Evolutionary conservation across 805 yeast species (phyloP).

Genomic region (Candida dajiaensis): DNA sequence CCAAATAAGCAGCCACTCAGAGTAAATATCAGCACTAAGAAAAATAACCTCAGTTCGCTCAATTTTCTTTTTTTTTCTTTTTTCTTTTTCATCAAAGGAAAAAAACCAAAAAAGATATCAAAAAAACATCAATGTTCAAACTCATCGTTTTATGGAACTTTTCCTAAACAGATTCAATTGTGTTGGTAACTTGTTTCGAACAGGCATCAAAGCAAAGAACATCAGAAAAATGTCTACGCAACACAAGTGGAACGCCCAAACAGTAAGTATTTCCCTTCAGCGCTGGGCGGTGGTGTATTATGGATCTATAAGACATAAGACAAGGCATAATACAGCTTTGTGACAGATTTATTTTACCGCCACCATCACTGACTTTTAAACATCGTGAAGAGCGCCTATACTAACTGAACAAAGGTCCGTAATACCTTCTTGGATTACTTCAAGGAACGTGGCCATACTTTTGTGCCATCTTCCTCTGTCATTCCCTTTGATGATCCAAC

Average conservation of each 20-base stretch:
- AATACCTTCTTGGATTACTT: constrained; percentile 81
- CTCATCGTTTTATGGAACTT: neutral
- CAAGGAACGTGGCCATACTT: constrained; percentile 62
- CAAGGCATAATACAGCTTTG: neutral
- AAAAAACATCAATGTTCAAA: too few relatives aligned
- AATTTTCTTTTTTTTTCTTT: constrained; percentile 1
- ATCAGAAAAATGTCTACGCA: constrained; percentile 23
- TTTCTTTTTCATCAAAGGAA: neutral
- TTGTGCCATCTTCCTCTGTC: constrained; percentile 89
- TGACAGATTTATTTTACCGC: neutral
- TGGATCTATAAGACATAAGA: too few relatives aligned
- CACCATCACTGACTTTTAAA: neutral
- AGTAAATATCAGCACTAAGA: constrained; percentile 12
- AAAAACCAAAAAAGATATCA: too few relatives aligned
- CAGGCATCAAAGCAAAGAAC: neutral
- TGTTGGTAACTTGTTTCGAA: neutral
- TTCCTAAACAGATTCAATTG: constrained; percentile 7
- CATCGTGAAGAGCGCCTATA: neutral
- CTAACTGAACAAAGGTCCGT: constrained; percentile 48
- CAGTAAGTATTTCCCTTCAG: constrained; percentile 13
- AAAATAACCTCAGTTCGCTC: neutral
- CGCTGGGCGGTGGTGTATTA: neutral
- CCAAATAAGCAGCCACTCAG: neutral
- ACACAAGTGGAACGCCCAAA: constrained; percentile 26
- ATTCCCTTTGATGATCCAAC: constrained; percentile 99